phyloP scores from a whole-genome alignment of 169 alveolate species.

The Cryptosporidium meleagridis region DNA sequence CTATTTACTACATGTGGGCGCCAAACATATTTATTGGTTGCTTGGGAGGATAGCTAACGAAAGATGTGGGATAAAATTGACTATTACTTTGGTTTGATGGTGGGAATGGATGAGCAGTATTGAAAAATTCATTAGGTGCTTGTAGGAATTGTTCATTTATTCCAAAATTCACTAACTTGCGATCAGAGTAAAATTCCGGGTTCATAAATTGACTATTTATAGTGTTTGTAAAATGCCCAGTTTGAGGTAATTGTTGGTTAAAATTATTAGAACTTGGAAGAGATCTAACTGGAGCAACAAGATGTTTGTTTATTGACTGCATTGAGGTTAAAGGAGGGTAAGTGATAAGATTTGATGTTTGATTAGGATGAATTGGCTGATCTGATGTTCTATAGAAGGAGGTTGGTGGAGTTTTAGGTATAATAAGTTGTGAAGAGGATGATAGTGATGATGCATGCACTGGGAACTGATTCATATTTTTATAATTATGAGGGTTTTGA shows the following conservation, averaged over 20 bases:
- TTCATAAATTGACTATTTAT: neutral
- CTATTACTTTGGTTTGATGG: neutral
- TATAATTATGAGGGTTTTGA: neutral
- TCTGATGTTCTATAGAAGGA: neutral
- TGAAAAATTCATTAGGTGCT: neutral
- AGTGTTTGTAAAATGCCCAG: neutral
- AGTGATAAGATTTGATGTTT: neutral
- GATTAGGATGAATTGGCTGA: neutral
- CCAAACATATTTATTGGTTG: neutral
- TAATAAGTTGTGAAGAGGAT: neutral
- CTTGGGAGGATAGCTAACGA: constrained; percentile 35
- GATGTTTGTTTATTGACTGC: constrained; percentile 17
- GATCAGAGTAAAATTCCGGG: neutral
- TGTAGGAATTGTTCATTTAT: neutral
- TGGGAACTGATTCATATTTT: neutral
- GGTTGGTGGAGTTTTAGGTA: neutral
- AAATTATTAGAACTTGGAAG: constrained; percentile 36
- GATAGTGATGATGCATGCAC: too few relatives aligned
- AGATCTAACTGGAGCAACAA: constrained; percentile 35
- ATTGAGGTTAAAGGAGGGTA: constrained; percentile 20
- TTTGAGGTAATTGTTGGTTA: neutral
- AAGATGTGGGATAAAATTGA: constrained; percentile 17
- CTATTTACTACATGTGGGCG: neutral
- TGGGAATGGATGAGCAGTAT: neutral
- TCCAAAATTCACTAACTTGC: neutral